Evolutionary conservation across 805 yeast species (phyloP).

Genomic region (Nakazawaea peltata): DNA sequence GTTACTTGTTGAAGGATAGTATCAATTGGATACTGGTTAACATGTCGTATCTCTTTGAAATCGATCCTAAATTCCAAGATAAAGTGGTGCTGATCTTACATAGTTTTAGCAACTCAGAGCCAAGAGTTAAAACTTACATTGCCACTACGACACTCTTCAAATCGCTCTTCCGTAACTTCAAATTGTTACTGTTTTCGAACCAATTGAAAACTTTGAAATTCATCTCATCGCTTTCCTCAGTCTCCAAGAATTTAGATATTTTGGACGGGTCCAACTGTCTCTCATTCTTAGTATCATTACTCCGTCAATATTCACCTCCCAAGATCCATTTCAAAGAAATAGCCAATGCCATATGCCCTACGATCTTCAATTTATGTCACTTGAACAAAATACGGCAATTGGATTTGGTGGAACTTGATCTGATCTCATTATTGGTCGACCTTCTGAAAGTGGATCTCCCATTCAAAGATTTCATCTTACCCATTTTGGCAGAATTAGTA

Average conservation of each 20-base stretch:
- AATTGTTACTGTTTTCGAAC: constrained; percentile 17
- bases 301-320: constrained; percentile 5
- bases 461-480: constrained; percentile 36
- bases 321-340: constrained; percentile 26
- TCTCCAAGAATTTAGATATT: constrained; percentile 6
- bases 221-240: constrained; percentile 13
- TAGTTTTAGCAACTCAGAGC: constrained; percentile 33
- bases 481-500: constrained; percentile 35
- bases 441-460: constrained; percentile 31
- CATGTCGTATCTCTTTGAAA: constrained; percentile 18
- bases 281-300: constrained; percentile 25
- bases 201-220: constrained; percentile 30
- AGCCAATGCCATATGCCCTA: constrained; percentile 31
- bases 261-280: constrained; percentile 22
- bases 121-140: constrained; percentile 23
- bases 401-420: constrained; percentile 31
- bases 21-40: constrained; percentile 27
- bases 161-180: constrained; percentile 26
- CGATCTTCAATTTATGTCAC: constrained; percentile 35
- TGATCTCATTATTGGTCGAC: constrained; percentile 27
- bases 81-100: constrained; percentile 29
- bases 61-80: constrained; percentile 12
- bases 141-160: constrained; percentile 22
- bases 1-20: constrained; percentile 32
- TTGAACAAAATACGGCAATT: constrained; percentile 30